Evolutionary conservation across 306 rosid genomes (phyloP).

Genomic region (Spatholobus suberectus): DNA sequence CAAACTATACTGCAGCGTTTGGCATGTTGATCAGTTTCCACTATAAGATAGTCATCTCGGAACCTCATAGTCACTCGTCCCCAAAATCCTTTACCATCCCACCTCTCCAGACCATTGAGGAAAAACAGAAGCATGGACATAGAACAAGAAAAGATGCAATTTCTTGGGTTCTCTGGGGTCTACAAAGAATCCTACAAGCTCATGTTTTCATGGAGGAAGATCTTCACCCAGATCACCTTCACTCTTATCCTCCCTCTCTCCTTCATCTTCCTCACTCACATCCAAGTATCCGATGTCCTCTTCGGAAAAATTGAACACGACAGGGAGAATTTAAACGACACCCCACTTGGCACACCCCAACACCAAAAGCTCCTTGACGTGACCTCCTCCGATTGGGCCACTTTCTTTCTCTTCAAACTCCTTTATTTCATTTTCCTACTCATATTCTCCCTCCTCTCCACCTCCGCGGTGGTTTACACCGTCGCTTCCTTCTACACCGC

Average conservation of each 20-base stretch:
- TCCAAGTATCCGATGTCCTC: constrained; percentile 40
- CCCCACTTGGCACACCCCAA: not conserved
- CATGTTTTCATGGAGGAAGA: constrained; percentile 46
- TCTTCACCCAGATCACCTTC: constrained; percentile 55
- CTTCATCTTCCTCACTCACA: constrained; percentile 48
- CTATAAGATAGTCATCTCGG: too few species aligned
- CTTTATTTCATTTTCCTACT: constrained; percentile 37
- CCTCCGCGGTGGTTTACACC: constrained; percentile 59
- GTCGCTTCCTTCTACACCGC: constrained; percentile 50
- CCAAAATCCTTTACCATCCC: not conserved
- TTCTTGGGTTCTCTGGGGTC: constrained; percentile 51
- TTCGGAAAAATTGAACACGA: not conserved
- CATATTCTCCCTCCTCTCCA: constrained; percentile 52
- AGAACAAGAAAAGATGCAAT: constrained; percentile 56
- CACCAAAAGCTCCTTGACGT: constrained; percentile 15
- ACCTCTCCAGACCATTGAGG: not conserved
- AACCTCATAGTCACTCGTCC: too few species aligned
- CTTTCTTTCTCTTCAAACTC: constrained; percentile 40
- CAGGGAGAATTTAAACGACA: not conserved
- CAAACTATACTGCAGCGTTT: too few species aligned
- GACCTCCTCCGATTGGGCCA: constrained; percentile 39
- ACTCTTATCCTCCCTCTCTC: constrained; percentile 57
- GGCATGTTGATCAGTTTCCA: too few species aligned
- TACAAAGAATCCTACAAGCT: constrained; percentile 54
- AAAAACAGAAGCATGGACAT: constrained; percentile 41